phyloP scores from a whole-genome alignment of 1,284 basidiomycete genomes.

The Sporisorium iseilematis-ciliati region DNA sequence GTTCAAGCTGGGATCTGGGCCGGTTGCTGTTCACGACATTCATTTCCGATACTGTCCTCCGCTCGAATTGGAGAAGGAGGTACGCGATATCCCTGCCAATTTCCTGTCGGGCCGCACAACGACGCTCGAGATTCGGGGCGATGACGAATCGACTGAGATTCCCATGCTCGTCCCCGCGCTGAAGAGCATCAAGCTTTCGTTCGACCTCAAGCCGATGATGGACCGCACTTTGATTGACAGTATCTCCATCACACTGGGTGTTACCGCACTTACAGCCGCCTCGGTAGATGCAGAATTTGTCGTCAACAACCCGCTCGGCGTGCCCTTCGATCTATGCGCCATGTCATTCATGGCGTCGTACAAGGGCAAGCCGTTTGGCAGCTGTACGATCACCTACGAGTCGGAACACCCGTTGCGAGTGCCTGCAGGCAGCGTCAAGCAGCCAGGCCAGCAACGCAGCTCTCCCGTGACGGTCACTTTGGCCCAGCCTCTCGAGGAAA shows the following conservation, averaged over 20 bases:
- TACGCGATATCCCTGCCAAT: conserved; percentile 54
- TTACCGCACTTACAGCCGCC: conserved; percentile 52
- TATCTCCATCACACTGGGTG: conserved; percentile 57
- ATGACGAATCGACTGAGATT: conserved; percentile 51
- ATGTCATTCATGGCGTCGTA: conserved; percentile 57
- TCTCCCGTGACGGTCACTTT: conserved; percentile 46
- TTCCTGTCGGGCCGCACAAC: conserved; percentile 55
- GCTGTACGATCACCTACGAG: conserved; percentile 37
- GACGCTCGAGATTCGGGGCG: conserved; percentile 57
- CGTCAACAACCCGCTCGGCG: conserved; percentile 58
- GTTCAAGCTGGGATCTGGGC: conserved; percentile 44
- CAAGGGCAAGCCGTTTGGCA: conserved; percentile 55
- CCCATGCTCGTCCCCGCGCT: conserved; percentile 48
- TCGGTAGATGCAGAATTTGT: conserved; percentile 56
- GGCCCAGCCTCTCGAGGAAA: conserved; percentile 52
- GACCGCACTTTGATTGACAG: conserved; percentile 57
- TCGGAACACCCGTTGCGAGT: conserved; percentile 39
- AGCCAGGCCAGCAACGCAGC: conserved; percentile 34
- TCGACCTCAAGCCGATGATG: conserved; percentile 58
- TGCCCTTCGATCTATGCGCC: conserved; percentile 52
- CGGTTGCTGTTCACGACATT: conserved; percentile 48
- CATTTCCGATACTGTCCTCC: conserved; percentile 57
- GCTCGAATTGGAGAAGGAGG: conserved; percentile 26
- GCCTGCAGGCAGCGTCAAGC: conserved; percentile 41
- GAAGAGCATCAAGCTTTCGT: conserved; percentile 42